Evolutionary conservation across 306 rosid genomes (phyloP), one percentile per base, ranked within the genome.

Genomic region (Clitoria ternatea): DNA sequence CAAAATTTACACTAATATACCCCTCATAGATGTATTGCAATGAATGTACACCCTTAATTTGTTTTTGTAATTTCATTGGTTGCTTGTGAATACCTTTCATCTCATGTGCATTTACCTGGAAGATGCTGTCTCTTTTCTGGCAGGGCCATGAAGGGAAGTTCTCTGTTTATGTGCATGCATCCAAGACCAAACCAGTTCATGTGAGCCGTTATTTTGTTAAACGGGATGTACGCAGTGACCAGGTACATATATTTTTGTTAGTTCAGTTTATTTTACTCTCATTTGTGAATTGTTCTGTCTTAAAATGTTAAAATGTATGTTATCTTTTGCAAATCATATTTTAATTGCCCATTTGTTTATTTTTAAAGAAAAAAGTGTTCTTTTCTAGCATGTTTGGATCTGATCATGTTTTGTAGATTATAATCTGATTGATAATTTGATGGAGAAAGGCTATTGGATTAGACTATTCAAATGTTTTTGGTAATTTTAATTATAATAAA

Each of bases 61-160:
- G 33, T 61, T 66, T 26, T 23, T 59, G 70, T 66, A 71, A 61
- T 52, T 66, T 66, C 47, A 26, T 57, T 50, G 69, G 57, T 60
- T 52, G 26, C 69, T 64, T 72, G 35, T 68, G 47, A 40, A 12
- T 66, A 13, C 49, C 32, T 32, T 52, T 68, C 24, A 61, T 61
- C 45, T 66, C 68, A 55, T 67, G 45, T 73, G 53, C 78, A 55
- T 67, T 81, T 65, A 68, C 70, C 49, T 50, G 42, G 77, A 73
- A 56, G 44, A 65, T 57, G 70, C 62, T 73, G 29, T 63, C 57
- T 49, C 39, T 61, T 77, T 81, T 66, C 74, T 81, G 55, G 69
- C 96, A 95, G 99, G 99, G 97, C 77, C 97, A 95, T 74, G 99
- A 95, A 71, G 99, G 91, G 48, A 95, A 70, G 82, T 95, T 95